phyloP scores from a whole-genome alignment of 495 filamentous ascomycete genomes.

The Lichina pygmaea region DNA sequence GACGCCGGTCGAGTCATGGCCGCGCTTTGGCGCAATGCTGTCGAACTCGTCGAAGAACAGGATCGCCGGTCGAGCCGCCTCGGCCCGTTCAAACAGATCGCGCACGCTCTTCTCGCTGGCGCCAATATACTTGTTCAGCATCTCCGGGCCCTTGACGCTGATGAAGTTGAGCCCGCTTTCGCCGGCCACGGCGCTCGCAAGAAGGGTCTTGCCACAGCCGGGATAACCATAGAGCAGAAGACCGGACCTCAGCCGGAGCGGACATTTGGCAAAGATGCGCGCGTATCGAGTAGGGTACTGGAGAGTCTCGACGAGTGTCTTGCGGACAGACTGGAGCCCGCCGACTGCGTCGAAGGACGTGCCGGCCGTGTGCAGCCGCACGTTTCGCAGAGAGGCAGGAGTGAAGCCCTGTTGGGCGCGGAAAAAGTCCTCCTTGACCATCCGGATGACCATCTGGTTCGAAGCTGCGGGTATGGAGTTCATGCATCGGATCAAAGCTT shows the following conservation, averaged over 20 bases:
- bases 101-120: conserved; percentile 85
- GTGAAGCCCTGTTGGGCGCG: conserved; percentile 74
- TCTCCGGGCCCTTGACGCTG: conserved; percentile 90
- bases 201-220: conserved; percentile 84
- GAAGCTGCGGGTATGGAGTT: conserved; percentile 9
- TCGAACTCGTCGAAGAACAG: conserved; percentile 98
- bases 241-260: conserved; percentile 73
- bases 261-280: conserved; percentile 88
- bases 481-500: conserved; percentile 62
- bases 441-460: conserved; percentile 20
- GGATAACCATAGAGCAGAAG: conserved; percentile 84
- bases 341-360: conserved; percentile 80
- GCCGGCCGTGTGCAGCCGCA: conserved; percentile 70
- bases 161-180: conserved; percentile 97
- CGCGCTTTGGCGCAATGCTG: conserved; percentile 85
- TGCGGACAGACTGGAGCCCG: conserved; percentile 58
- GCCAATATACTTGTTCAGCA: conserved; percentile 95
- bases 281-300: conserved; percentile 97
- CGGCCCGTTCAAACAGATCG: conserved; percentile 78
- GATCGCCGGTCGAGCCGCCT: conserved; percentile 71
- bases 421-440: conserved; percentile 50
- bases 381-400: conserved; percentile 76
- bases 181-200: conserved; percentile 79
- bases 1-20: conserved; percentile 87
- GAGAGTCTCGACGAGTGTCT: conserved; percentile 72